Evolutionary conservation across 805 yeast genomes (phyloP), one percentile per base, ranked within the genome.

Genomic region (Sporopachydermia lactativora): DNA sequence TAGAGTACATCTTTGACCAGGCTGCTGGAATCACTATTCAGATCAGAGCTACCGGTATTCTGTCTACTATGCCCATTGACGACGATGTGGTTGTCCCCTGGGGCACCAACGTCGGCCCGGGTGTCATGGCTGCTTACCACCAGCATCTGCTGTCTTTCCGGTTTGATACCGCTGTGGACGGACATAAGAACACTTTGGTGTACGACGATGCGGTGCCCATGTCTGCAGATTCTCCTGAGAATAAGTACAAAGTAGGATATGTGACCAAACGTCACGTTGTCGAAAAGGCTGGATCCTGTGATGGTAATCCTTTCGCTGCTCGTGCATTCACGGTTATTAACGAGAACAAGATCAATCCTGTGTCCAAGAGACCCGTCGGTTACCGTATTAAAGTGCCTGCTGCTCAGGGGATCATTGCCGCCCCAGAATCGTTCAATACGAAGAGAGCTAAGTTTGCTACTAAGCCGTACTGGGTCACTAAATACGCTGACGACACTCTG

Each of bases 11-110:
- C 54, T 75, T 81, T 52, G 81, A 76, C 52, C 84, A 75, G 60
- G 85, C 78, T 49, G 94, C 88, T 52, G 76, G 78, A 41, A 76
- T 81, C 51, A 76, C 75, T 48, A 75, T 81, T 45, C 85, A 82
- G 58, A 78, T 79, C 44, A 71, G 89, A 63, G 92, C 92, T 45
- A 81, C 94, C 43, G 94, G 94, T 68, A 81, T 81, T 53, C 67
- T 81, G 49, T 81, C 89, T 28, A 81, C 94, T 44, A 80, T 77
- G 80, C 85, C 86, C 51, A 75, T 80, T 48, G 88, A 81, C 47
- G 76, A 72, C 48, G 75, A 70, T 53, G 57, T 49, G 64, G 76
- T 48, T 41, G 81, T 77, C 45, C 81, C 81, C 47, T 65, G 61
- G 53, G 88, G 86, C 52, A 81, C 86, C 31, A 68, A 71, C 47